These are phyloP conservation scores for Ogataea nonfermentans DNA, from an alignment of 805 yeast genomes.

Conservation along the genomic window DNA sequence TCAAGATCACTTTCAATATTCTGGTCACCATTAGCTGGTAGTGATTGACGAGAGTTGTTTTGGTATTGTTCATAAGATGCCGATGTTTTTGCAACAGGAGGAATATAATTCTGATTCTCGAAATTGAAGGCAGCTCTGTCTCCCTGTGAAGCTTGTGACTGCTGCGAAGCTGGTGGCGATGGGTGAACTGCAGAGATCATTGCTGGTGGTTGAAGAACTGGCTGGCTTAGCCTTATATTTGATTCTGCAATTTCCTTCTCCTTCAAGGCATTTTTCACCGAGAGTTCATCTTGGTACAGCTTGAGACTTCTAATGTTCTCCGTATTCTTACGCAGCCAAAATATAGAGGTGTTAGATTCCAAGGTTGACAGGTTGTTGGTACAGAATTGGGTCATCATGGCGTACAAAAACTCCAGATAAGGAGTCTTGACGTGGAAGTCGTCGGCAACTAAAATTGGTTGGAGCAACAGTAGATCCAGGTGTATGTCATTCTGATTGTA, in stretches of 20 bases:
- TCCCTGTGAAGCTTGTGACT: slow-evolving; percentile 13
- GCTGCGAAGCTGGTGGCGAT: slow-evolving; percentile 15
- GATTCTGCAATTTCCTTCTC: slow-evolving; percentile 26
- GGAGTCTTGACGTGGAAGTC: slow-evolving; percentile 86
- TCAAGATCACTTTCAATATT: slow-evolving; percentile 30
- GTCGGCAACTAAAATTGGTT: slow-evolving; percentile 88
- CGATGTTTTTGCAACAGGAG: slow-evolving; percentile 1
- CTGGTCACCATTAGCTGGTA: slow-evolving; percentile 10
- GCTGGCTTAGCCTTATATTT: slow-evolving; percentile 27
- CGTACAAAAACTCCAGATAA: slow-evolving; percentile 82
- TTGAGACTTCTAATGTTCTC: slow-evolving; percentile 30
- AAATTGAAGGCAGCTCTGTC: slow-evolving; percentile 2
- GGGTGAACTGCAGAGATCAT: slow-evolving; percentile 21
- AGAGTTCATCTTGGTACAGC: slow-evolving; percentile 27
- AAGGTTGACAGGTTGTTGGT: slow-evolving; percentile 44
- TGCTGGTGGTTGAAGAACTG: slow-evolving; percentile 9
- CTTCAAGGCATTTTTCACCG: slow-evolving; percentile 28
- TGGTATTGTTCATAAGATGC: slow-evolving; percentile 1
- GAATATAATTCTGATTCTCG: slow-evolving; percentile 4
- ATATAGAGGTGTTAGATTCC: slow-evolving; percentile 28
- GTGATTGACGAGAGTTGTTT: slow-evolving; percentile 14
- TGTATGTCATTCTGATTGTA: slow-evolving; percentile 55
- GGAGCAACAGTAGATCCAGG: slow-evolving; percentile 74
- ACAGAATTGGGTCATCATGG: slow-evolving; percentile 65
- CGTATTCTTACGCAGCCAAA: slow-evolving; percentile 35